Evolutionary conservation across 2,329 filamentous ascomycete genomes (phyloP).

Genomic region (Fusarium pseudoanthophilum): DNA sequence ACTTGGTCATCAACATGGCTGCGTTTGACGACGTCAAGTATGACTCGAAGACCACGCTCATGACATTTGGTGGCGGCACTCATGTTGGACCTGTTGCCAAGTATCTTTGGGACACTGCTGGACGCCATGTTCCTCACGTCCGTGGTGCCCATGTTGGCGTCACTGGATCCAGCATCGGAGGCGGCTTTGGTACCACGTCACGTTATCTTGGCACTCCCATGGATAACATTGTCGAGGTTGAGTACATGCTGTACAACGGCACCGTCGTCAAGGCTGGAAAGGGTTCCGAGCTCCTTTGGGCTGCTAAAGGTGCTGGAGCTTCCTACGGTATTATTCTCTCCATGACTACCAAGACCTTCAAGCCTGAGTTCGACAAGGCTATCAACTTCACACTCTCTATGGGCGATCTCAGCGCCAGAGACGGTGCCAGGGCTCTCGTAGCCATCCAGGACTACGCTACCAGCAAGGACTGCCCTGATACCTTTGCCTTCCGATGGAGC

Average conservation of each 20-base stretch:
- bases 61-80: constrained; percentile 40
- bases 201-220: constrained; percentile 34
- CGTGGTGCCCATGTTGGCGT: constrained; percentile 39
- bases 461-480: constrained; percentile 30
- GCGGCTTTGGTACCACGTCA: constrained; percentile 37
- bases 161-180: constrained; percentile 41
- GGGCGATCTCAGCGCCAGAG: constrained; percentile 20
- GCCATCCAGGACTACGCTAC: constrained; percentile 38
- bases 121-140: constrained; percentile 41
- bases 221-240: constrained; percentile 37
- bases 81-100: constrained; percentile 40
- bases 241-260: constrained; percentile 43
- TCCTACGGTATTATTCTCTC: constrained; percentile 42
- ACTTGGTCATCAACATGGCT: constrained; percentile 41
- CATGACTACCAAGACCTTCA: constrained; percentile 37
- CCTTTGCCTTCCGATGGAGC: constrained; percentile 40
- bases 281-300: constrained; percentile 41
- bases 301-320: constrained; percentile 36
- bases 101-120: constrained; percentile 42
- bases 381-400: constrained; percentile 39
- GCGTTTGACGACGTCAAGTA: constrained; percentile 40
- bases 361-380: constrained; percentile 34
- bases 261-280: constrained; percentile 36
- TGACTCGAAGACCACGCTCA: constrained; percentile 17
- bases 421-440: constrained; percentile 33